Conservation (phyloP, 108 stramenopile species). For the Nannochloropsis oceanica region DNA sequence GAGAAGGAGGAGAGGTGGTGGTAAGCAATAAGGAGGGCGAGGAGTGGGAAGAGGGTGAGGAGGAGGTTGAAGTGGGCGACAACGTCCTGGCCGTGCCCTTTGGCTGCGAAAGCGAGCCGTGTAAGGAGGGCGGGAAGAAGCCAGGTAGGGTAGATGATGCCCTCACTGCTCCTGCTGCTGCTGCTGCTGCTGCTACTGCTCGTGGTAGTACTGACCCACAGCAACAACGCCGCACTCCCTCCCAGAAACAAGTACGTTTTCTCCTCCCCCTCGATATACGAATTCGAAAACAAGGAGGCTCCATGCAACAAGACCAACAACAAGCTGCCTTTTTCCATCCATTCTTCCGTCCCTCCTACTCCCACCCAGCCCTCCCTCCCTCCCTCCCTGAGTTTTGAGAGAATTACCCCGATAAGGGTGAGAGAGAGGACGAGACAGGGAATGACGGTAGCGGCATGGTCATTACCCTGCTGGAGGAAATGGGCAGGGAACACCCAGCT, state of each 20-base stretch:
- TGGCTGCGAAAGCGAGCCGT: background rate
- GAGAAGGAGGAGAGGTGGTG: background rate
- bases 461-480: background rate
- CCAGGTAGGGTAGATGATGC: background rate
- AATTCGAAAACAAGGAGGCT: constrained; percentile 17
- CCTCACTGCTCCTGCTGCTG: background rate
- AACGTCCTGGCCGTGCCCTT: background rate
- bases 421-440: background rate
- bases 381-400: background rate
- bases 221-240: background rate
- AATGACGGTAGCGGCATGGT: background rate
- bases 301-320: constrained; percentile 5
- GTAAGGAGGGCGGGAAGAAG: background rate
- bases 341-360: background rate
- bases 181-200: background rate
- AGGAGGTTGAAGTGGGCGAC: background rate
- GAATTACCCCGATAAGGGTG: background rate
- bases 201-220: background rate
- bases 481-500: background rate
- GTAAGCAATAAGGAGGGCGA: background rate
- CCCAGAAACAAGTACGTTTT: constrained; percentile 12
- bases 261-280: constrained; percentile 26
- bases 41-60: background rate
- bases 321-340: background rate
- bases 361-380: background rate